These are phyloP conservation scores for Harrya chromipes DNA, from an alignment of 768 basidiomycete species.

Conservation along the genomic window DNA sequence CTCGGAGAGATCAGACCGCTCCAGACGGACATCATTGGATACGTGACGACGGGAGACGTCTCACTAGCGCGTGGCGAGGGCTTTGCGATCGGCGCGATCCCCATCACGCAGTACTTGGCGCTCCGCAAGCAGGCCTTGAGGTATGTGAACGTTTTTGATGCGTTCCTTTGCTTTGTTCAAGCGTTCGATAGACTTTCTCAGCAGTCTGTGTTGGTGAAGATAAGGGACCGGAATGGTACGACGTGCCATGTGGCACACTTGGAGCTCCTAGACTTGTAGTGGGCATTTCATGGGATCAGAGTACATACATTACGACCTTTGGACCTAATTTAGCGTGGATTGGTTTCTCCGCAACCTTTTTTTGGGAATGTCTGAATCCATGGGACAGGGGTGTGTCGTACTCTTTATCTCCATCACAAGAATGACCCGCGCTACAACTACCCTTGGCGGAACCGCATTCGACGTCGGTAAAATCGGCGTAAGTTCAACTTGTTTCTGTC, in stretches of 20 bases:
- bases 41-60: slow-evolving; percentile 79
- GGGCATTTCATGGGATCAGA: background rate
- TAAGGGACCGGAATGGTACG: slow-evolving; percentile 58
- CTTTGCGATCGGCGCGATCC: slow-evolving; percentile 71
- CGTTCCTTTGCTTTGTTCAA: background rate
- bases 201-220: slow-evolving; percentile 50
- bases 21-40: slow-evolving; percentile 61
- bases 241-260: slow-evolving; percentile 52
- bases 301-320: background rate
- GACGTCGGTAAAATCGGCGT: slow-evolving; percentile 38
- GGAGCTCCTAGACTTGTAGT: slow-evolving; percentile 33
- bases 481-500: background rate
- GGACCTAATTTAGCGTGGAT: no score
- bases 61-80: slow-evolving; percentile 79
- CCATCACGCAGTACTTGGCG: slow-evolving; percentile 50
- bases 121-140: slow-evolving; percentile 48
- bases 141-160: slow-evolving; percentile 16
- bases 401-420: no score
- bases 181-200: slow-evolving; percentile 19
- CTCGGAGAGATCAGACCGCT: slow-evolving; percentile 43
- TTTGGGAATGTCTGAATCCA: no score
- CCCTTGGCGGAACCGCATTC: slow-evolving; percentile 39
- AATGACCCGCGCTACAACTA: slow-evolving; percentile 32
- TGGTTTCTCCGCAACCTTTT: no score
- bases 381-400: no score